A percentile compares a stretch with the other conserved stretches of the same genome.
Conservation (phyloP, 2,329 filamentous ascomycete genomes). For the Intubia oerlemansii region DNA sequence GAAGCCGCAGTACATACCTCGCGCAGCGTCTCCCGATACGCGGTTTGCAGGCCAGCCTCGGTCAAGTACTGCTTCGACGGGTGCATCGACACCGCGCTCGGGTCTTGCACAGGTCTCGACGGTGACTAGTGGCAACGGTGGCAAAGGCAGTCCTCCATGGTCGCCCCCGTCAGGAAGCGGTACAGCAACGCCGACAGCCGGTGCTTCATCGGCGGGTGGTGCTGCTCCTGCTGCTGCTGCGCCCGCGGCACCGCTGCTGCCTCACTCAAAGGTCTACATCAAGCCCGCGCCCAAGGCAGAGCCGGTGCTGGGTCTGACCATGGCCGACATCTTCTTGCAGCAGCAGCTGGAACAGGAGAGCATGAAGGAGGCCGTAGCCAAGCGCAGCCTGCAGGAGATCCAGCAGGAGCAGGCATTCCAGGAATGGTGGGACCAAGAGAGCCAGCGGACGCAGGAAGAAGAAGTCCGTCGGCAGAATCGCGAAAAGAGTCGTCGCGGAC, state of each 20-base stretch:
- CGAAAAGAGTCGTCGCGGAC: too few relatives aligned
- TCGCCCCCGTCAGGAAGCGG: constrained; percentile 1
- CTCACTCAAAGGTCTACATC: constrained; percentile 40
- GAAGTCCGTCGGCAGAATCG: constrained; percentile 23
- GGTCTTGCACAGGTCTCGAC: too few relatives aligned
- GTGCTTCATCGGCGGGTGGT: too few relatives aligned
- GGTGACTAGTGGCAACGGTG: too few relatives aligned
- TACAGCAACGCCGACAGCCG: constrained; percentile 12
- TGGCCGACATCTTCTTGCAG: constrained; percentile 75
- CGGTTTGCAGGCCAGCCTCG: constrained; percentile 36
- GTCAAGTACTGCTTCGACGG: too few relatives aligned
- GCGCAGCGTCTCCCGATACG: constrained; percentile 39
- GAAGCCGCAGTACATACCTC: constrained; percentile 16
- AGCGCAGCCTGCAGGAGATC: constrained; percentile 80
- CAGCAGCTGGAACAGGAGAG: constrained; percentile 69
- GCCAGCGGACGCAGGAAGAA: constrained; percentile 45
- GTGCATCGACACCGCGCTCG: too few relatives aligned
- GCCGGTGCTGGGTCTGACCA: constrained; percentile 38
- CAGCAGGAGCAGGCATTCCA: constrained; percentile 95
- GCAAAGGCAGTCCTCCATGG: constrained; percentile 8
- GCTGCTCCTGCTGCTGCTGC: too few relatives aligned
- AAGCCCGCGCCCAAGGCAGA: constrained; percentile 37
- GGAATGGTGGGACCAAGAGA: constrained; percentile 88
- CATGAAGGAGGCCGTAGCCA: constrained; percentile 66
- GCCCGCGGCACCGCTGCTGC: constrained; percentile 19